Percentiles rank a stretch among this genome's conserved stretches.
Conservation (phyloP, 139 green algal genomes). For the Desmodesmus armatus region DNA sequence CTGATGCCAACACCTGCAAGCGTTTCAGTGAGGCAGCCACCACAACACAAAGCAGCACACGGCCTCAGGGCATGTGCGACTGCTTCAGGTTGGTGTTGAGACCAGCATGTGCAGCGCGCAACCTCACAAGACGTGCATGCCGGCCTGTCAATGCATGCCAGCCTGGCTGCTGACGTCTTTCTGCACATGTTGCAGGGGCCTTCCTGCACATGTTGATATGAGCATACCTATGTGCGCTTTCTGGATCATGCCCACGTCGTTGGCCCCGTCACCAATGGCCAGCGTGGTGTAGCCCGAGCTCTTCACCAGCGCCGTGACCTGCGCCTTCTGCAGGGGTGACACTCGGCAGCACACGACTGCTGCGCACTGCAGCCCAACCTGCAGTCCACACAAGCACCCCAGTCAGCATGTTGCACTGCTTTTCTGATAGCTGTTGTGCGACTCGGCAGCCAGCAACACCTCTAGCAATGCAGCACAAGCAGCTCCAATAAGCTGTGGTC, state of each 20-base stretch:
- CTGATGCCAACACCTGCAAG: slow-evolving; percentile 95
- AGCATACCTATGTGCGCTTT: slow-evolving; percentile 65
- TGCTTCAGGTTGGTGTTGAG: too few relatives aligned
- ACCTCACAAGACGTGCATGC: too few relatives aligned
- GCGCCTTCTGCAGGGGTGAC: slow-evolving; percentile 80
- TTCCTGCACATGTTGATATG: neutral
- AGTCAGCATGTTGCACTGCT: neutral
- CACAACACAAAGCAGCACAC: neutral
- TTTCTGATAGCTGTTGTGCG: neutral
- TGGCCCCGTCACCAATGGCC: slow-evolving; percentile 97
- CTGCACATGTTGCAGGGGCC: neutral
- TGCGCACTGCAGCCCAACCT: slow-evolving; percentile 65
- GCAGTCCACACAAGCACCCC: neutral
- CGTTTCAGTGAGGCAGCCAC: too few relatives aligned
- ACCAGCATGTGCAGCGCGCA: too few relatives aligned
- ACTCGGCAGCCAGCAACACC: too few relatives aligned
- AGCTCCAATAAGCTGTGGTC: too few relatives aligned
- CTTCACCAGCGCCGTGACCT: slow-evolving; percentile 77
- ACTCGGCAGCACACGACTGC: slow-evolving; percentile 85
- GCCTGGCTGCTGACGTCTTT: neutral
- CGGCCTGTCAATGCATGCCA: too few relatives aligned
- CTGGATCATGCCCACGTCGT: slow-evolving; percentile 99
- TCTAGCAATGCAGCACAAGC: too few relatives aligned
- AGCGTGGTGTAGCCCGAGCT: slow-evolving; percentile 83
- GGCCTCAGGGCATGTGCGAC: too few relatives aligned